Evolutionary conservation across 768 basidiomycete species (phyloP).

Genomic region (Mrakia blollopis): DNA sequence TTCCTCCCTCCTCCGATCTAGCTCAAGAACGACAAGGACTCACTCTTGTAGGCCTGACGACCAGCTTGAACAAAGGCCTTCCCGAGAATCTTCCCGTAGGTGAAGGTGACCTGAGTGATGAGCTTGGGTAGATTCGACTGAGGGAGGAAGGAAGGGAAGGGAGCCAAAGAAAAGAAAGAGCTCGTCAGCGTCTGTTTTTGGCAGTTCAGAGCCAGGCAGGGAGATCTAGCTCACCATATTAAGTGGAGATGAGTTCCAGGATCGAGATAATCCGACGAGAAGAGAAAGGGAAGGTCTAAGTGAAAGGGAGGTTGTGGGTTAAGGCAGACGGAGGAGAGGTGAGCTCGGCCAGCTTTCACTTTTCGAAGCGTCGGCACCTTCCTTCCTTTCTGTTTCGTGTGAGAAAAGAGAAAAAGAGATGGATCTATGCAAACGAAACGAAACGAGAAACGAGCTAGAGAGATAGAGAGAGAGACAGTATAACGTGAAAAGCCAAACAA

Average conservation of each 20-base stretch:
- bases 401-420: not conserved
- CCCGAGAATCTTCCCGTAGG: conserved; percentile 75
- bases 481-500: too few species aligned
- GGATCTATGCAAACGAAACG: not conserved
- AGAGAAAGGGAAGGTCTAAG: too few species aligned
- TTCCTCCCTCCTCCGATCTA: not conserved
- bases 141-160: not conserved
- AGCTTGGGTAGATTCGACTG: conserved; percentile 69
- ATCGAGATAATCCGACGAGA: too few species aligned
- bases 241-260: too few species aligned
- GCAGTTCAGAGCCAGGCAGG: not conserved
- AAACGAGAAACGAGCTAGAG: not conserved
- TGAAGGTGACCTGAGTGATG: conserved; percentile 71
- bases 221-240: too few species aligned
- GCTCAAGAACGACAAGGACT: conserved; percentile 39
- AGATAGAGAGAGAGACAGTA: too few species aligned
- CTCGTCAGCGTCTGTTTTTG: not conserved
- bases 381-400: too few species aligned
- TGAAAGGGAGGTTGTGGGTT: too few species aligned
- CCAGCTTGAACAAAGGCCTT: conserved; percentile 88
- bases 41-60: conserved; percentile 88
- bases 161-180: conserved; percentile 2
- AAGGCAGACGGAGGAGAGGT: too few species aligned
- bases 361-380: too few species aligned
- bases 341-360: too few species aligned